Conservation (phyloP, 75 land plant genomes). For the Azolla pinnata region DNA sequence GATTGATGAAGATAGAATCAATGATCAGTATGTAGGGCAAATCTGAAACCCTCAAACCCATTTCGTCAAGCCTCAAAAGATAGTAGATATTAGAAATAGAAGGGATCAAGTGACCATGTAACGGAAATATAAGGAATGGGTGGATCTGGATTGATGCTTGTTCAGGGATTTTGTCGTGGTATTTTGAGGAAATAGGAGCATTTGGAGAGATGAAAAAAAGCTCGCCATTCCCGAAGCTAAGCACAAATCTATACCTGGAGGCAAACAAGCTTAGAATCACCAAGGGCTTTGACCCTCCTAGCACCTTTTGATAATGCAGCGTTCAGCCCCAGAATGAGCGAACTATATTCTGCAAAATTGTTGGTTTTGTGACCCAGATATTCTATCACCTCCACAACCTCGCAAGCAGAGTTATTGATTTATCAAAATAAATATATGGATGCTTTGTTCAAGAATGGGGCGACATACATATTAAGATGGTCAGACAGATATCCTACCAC, state of each 20-base stretch:
- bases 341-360: constrained; percentile 84
- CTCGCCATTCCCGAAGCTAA: not conserved
- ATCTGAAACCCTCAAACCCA: not conserved
- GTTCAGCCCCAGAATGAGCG: constrained; percentile 54
- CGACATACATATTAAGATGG: too few species aligned
- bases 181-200: too few species aligned
- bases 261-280: constrained; percentile 76
- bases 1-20: too few species aligned
- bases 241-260: constrained; percentile 56
- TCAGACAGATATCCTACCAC: too few species aligned
- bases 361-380: constrained; percentile 68
- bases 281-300: constrained; percentile 40
- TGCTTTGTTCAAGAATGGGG: too few species aligned
- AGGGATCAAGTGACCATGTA: too few species aligned
- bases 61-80: too few species aligned
- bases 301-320: constrained; percentile 56
- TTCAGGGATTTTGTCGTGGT: too few species aligned
- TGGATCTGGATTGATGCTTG: too few species aligned
- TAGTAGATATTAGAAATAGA: too few species aligned
- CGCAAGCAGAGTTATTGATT: not conserved
- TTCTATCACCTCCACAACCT: constrained; percentile 29
- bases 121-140: too few species aligned
- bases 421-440: too few species aligned
- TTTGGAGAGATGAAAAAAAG: not conserved
- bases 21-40: not conserved